Percentiles rank a stretch among this genome's conserved stretches.
These are phyloP conservation scores for Trichoderma aggressivum DNA, from an alignment of 2,329 filamentous ascomycete genomes.

Conservation along the genomic window DNA sequence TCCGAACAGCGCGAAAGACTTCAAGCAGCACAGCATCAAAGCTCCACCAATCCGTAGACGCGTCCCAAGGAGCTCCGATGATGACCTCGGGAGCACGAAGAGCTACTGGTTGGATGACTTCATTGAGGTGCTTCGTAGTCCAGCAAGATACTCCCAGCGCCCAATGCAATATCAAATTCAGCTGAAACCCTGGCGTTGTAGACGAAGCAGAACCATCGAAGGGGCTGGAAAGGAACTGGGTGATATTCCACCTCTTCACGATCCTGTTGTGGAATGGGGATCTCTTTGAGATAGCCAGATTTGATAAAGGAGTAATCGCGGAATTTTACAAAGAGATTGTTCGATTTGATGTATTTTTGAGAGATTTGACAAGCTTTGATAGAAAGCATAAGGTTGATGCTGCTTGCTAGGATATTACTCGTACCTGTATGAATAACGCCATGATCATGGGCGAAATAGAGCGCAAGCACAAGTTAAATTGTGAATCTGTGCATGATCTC, in stretches of 20 bases:
- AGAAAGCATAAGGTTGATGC: background rate
- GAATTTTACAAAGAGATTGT: conserved; percentile 8
- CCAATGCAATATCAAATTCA: background rate
- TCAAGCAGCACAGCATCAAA: background rate
- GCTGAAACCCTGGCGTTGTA: background rate
- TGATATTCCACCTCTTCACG: background rate
- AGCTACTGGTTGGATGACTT: background rate
- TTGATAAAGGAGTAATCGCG: background rate
- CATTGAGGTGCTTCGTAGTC: background rate
- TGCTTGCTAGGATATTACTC: background rate
- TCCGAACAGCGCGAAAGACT: background rate
- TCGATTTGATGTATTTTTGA: background rate
- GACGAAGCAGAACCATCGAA: background rate
- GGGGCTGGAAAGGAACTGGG: background rate
- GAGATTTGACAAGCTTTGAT: background rate
- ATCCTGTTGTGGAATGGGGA: background rate
- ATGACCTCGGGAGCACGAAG: conserved; percentile 1
- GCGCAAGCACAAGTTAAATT: background rate
- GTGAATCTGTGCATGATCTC: background rate
- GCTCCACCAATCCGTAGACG: background rate
- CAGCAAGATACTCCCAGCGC: background rate
- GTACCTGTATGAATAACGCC: conserved; percentile 6
- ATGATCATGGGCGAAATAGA: background rate
- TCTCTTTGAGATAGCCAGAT: background rate
- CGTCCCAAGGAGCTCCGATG: conserved; percentile 3